Conservation (phyloP, 345 rosid genomes). For the Conringia planisiliqua region DNA sequence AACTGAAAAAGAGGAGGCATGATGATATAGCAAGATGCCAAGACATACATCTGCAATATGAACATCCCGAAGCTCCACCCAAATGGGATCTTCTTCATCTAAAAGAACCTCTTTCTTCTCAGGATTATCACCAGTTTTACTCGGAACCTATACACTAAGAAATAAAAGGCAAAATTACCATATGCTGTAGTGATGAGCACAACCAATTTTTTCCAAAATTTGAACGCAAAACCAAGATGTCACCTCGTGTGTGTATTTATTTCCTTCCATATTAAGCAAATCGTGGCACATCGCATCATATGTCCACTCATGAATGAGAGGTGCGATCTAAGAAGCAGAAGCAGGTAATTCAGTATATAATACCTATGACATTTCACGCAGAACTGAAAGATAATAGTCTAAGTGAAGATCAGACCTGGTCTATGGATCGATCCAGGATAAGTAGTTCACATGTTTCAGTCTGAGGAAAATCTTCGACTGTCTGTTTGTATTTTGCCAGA, state of each 20-base stretch:
- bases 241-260: conserved; percentile 92
- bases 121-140: conserved; percentile 65
- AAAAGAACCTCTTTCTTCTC: conserved; percentile 91
- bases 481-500: conserved; percentile 64
- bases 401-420: conserved; percentile 56
- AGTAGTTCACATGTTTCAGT: conserved; percentile 93
- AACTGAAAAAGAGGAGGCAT: conserved; percentile 5
- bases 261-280: conserved; percentile 86
- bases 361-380: conserved; percentile 1
- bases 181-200: conserved; percentile 29
- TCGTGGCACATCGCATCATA: conserved; percentile 99
- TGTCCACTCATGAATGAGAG: conserved; percentile 99
- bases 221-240: conserved; percentile 20
- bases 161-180: conserved; percentile 30
- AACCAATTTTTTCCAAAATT: conserved; percentile 2
- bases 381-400: neutral
- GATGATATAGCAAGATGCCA: neutral
- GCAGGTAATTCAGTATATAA: neutral
- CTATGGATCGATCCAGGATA: conserved; percentile 89
- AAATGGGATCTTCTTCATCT: conserved; percentile 95
- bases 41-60: conserved; percentile 85
- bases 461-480: conserved; percentile 73
- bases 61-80: conserved; percentile 95
- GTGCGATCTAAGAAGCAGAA: conserved; percentile 70
- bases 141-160: conserved; percentile 56